These are phyloP conservation scores for Serendipita sp. DNA, from an alignment of 768 basidiomycete species.

Conservation along the genomic window DNA sequence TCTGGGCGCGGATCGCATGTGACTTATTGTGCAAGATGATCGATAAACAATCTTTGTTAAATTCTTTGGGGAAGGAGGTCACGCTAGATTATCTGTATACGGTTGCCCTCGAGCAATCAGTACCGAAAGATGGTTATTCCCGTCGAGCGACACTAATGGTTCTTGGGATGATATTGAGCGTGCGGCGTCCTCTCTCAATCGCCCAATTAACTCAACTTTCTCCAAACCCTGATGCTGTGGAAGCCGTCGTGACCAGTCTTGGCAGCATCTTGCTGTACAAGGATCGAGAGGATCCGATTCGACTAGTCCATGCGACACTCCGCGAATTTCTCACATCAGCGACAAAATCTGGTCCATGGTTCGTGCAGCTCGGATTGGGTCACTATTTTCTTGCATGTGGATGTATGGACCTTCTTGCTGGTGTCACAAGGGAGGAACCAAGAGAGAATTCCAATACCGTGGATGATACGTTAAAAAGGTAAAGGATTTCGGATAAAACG, in stretches of 20 bases:
- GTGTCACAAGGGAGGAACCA: background rate
- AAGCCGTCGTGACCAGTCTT: background rate
- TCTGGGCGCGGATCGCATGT: background rate
- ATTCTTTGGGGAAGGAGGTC: background rate
- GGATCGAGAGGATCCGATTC: background rate
- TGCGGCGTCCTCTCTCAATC: background rate
- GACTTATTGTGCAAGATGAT: background rate
- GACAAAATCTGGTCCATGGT: background rate
- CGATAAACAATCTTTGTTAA: background rate
- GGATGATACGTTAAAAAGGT: background rate
- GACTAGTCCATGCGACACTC: background rate
- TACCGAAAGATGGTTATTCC: background rate
- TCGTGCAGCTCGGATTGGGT: background rate
- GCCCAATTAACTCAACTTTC: background rate
- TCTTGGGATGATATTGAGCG: background rate
- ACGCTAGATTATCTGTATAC: background rate
- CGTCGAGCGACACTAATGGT: background rate
- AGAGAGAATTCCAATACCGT: background rate
- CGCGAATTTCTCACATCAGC: background rate
- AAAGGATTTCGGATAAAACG: no score
- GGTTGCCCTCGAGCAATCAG: background rate
- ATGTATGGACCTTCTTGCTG: background rate
- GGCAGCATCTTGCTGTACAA: background rate
- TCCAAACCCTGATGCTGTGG: background rate
- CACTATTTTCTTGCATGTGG: background rate